Evolutionary conservation across 176 grass and related monocot species (phyloP).

Genomic region (Metroxylon sagu): DNA sequence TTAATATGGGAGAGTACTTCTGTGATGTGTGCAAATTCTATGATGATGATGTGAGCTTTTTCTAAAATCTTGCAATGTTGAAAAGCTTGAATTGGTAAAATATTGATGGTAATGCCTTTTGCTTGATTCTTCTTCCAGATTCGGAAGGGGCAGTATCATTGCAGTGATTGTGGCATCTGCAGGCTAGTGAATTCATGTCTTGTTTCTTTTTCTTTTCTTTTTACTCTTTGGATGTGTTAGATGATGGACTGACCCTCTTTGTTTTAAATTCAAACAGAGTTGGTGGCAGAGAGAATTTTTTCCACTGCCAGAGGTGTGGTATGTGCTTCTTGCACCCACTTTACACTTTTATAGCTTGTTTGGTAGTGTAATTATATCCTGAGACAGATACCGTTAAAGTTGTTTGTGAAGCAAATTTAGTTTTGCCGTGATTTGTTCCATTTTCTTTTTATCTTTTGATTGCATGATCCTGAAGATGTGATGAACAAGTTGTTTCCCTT

Average conservation of each 20-base stretch:
- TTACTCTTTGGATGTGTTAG: not conserved
- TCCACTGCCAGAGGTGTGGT: constrained; percentile 91
- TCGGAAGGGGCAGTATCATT: constrained; percentile 82
- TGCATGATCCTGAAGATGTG: too few species aligned
- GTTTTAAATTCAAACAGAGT: constrained; percentile 49
- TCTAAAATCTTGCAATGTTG: not conserved
- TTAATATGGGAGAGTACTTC: constrained; percentile 96
- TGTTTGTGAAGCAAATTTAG: too few species aligned
- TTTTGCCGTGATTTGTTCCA: too few species aligned
- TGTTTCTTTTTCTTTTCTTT: constrained; percentile 4
- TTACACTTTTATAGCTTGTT: constrained; percentile 12
- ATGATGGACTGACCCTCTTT: constrained; percentile 13
- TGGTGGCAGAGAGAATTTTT: constrained; percentile 88
- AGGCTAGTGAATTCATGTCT: constrained; percentile 35
- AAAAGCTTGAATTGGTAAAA: too few species aligned
- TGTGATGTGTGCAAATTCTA: constrained; percentile 93
- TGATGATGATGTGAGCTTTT: constrained; percentile 72
- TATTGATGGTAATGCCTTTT: too few species aligned
- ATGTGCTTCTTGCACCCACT: constrained; percentile 32
- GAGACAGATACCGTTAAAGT: too few species aligned
- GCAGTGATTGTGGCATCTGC: constrained; percentile 89
- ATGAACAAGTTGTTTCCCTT: too few species aligned
- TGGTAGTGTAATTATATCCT: not conserved
- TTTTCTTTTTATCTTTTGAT: too few species aligned
- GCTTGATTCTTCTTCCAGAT: constrained; percentile 32